Percentiles rank a stretch among this genome's conserved stretches.
Evolutionary conservation across 805 yeast genomes (phyloP).

Genomic region (Brettanomyces bruxellensis): DNA sequence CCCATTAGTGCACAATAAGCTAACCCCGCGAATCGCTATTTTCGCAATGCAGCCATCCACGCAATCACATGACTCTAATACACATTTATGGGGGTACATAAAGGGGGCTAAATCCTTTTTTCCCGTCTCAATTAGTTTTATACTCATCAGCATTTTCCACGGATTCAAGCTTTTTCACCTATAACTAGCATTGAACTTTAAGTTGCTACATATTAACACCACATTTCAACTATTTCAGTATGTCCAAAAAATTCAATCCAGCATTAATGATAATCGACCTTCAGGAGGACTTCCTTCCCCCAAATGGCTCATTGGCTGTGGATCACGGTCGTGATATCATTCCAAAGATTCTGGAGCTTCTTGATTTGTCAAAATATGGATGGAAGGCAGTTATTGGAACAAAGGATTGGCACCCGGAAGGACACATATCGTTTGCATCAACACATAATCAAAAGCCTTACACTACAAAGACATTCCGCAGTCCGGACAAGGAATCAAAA

Average conservation of each 20-base stretch:
- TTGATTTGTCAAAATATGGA: conserved; percentile 28
- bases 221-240: neutral
- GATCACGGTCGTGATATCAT: conserved; percentile 51
- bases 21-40: too few relatives aligned
- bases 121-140: too few relatives aligned
- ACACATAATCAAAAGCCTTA: conserved; percentile 48
- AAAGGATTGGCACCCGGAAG: conserved; percentile 81
- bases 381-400: conserved; percentile 69
- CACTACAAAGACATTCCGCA: conserved; percentile 35
- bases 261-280: conserved; percentile 75
- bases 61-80: too few relatives aligned
- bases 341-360: conserved; percentile 38
- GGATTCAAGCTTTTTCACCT: too few relatives aligned
- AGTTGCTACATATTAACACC: too few relatives aligned
- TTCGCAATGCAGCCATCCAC: too few relatives aligned
- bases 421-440: conserved; percentile 78
- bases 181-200: too few relatives aligned
- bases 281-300: conserved; percentile 81
- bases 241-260: conserved; percentile 13
- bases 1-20: too few relatives aligned
- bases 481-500: conserved; percentile 35
- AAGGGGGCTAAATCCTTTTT: too few relatives aligned
- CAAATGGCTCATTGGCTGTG: conserved; percentile 71
- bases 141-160: too few relatives aligned
- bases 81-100: too few relatives aligned